These are phyloP conservation scores for Simplicillium aogashimaense DNA, from an alignment of 2,329 filamentous ascomycete genomes.

Conservation along the genomic window DNA sequence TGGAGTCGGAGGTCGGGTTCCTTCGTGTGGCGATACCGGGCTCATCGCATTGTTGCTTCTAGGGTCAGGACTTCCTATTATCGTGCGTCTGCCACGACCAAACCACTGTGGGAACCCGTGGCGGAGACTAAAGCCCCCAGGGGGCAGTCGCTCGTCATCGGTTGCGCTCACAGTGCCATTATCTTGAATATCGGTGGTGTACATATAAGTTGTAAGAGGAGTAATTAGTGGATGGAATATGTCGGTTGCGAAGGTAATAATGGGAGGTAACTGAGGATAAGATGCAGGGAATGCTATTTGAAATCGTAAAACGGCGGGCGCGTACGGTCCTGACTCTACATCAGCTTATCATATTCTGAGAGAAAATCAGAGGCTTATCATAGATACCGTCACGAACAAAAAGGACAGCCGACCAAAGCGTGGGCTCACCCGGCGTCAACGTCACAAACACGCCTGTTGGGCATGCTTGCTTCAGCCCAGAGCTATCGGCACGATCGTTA, in stretches of 20 bases:
- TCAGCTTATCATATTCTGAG: constrained; percentile 1
- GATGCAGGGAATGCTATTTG: constrained; percentile 76
- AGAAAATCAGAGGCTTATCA: constrained; percentile 2
- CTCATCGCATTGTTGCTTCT: background rate
- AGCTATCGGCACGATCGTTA: constrained; percentile 35
- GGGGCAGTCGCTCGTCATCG: constrained; percentile 73
- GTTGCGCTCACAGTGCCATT: constrained; percentile 72
- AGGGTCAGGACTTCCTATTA: constrained; percentile 7
- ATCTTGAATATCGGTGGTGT: constrained; percentile 68
- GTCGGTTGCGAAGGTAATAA: constrained; percentile 83
- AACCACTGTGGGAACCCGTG: constrained; percentile 93
- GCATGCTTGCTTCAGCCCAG: constrained; percentile 70
- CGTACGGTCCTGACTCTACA: constrained; percentile 63
- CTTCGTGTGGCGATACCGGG: background rate
- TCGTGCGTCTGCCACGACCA: constrained; percentile 40
- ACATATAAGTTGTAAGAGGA: constrained; percentile 88
- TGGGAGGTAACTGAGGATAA: constrained; percentile 71
- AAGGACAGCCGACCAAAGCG: constrained; percentile 80
- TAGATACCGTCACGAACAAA: constrained; percentile 75
- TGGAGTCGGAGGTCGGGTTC: background rate
- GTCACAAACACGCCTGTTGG: constrained; percentile 82
- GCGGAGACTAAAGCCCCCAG: constrained; percentile 80
- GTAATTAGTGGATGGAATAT: constrained; percentile 93
- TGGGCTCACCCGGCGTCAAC: constrained; percentile 70
- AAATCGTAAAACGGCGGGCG: constrained; percentile 78